Evolutionary conservation across 2,329 filamentous ascomycete species (phyloP).

Genomic region (Neocatenulostroma microsporum): DNA sequence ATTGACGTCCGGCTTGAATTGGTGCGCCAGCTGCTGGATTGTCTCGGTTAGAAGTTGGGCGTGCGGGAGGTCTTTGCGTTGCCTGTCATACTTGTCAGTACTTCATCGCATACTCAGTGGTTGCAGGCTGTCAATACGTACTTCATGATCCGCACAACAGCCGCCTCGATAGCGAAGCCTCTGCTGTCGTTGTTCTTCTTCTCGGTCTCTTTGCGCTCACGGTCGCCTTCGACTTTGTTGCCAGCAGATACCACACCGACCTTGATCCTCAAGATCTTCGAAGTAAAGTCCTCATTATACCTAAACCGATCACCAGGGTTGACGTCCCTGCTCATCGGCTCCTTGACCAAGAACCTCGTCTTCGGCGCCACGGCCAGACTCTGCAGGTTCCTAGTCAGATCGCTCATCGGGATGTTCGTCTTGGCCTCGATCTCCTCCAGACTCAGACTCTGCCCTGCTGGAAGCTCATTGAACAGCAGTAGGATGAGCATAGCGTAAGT

Average conservation of each 20-base stretch:
- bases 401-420: conserved; percentile 68
- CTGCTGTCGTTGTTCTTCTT: conserved; percentile 67
- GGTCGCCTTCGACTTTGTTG: conserved; percentile 73
- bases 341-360: conserved; percentile 70
- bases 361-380: conserved; percentile 78
- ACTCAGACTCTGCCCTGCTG: conserved; percentile 43
- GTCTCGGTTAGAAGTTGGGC: conserved; percentile 64
- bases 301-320: conserved; percentile 69
- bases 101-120: conserved; percentile 1
- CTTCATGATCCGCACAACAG: conserved; percentile 80
- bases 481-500: conserved; percentile 90
- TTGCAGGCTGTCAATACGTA: conserved; percentile 39
- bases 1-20: conserved; percentile 67
- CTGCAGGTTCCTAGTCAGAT: conserved; percentile 70
- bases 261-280: conserved; percentile 80
- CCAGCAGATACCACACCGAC: conserved; percentile 72
- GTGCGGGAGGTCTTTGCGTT: conserved; percentile 65
- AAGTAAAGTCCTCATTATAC: conserved; percentile 75
- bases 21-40: conserved; percentile 57
- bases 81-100: conserved; percentile 39
- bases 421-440: conserved; percentile 73
- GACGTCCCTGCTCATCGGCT: conserved; percentile 69
- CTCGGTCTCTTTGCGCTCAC: conserved; percentile 61
- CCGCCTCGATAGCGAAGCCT: conserved; percentile 64
- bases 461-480: conserved; percentile 77